Evolutionary conservation across 2,329 filamentous ascomycete species (phyloP).

Genomic region (Aspergillus sp.): DNA sequence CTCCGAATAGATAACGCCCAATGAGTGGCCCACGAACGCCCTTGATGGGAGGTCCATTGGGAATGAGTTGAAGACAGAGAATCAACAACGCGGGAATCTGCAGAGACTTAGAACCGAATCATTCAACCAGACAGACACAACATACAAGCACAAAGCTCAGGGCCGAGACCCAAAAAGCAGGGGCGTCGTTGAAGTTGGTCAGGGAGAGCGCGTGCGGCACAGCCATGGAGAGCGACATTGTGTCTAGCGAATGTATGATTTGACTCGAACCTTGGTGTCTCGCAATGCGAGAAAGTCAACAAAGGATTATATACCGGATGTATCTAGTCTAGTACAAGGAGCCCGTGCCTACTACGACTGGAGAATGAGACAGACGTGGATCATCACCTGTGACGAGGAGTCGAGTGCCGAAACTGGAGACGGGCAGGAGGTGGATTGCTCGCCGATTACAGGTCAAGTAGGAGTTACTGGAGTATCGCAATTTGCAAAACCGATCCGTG

Average conservation of each 20-base stretch:
- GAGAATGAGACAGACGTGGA: background rate
- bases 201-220: constrained; percentile 17
- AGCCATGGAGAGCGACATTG: constrained; percentile 17
- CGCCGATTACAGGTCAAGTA: background rate
- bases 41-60: constrained; percentile 25
- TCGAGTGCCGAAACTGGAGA: background rate
- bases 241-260: background rate
- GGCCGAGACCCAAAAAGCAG: constrained; percentile 12
- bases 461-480: background rate
- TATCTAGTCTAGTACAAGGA: background rate
- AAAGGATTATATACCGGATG: background rate
- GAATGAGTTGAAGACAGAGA: constrained; percentile 21
- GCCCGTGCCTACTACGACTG: background rate
- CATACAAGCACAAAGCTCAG: constrained; percentile 21
- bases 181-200: constrained; percentile 5
- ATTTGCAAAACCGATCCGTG: background rate
- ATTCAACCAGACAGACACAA: background rate
- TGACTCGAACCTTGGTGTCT: background rate
- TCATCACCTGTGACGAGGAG: background rate
- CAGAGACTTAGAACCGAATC: constrained; percentile 4
- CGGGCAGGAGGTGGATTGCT: background rate
- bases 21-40: constrained; percentile 23
- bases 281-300: background rate
- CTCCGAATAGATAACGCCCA: constrained; percentile 26
- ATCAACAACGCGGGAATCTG: constrained; percentile 18